Percentiles rank a stretch among this genome's conserved stretches.
Evolutionary conservation across 1,139 yeast genomes (phyloP).

Genomic region (Suhomyces coccinellae): DNA sequence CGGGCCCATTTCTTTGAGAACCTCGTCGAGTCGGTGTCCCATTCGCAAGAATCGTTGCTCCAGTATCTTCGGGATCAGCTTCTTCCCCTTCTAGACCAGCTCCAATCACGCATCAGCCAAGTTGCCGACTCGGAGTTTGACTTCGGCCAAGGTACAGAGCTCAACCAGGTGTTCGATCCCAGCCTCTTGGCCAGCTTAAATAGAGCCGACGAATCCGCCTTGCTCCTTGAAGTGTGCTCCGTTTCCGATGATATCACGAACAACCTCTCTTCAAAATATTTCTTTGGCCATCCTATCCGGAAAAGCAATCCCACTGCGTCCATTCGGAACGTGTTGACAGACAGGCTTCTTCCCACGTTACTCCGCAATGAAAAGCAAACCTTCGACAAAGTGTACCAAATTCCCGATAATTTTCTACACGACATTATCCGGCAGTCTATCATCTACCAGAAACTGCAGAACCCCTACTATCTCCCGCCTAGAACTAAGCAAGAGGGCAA

Average conservation of each 20-base stretch:
- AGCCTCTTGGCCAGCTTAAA: slow-evolving; percentile 17
- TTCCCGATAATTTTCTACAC: slow-evolving; percentile 25
- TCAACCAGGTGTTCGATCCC: slow-evolving; percentile 11
- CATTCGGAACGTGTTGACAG: slow-evolving; percentile 9
- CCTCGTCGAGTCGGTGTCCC: slow-evolving; percentile 4
- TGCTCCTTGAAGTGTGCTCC: slow-evolving; percentile 18
- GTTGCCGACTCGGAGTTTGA: slow-evolving; percentile 14
- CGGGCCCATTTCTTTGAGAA: slow-evolving; percentile 26
- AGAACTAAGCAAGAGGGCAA: slow-evolving; percentile 18
- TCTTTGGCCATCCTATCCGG: slow-evolving; percentile 11
- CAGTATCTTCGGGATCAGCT: slow-evolving; percentile 28
- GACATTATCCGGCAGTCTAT: slow-evolving; percentile 32
- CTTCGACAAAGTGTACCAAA: slow-evolving; percentile 11
- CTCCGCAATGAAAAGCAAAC: slow-evolving; percentile 9
- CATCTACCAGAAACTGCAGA: slow-evolving; percentile 28
- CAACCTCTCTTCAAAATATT: slow-evolving; percentile 8
- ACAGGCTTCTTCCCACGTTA: slow-evolving; percentile 9
- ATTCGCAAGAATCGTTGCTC: slow-evolving; percentile 14
- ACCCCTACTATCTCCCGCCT: slow-evolving; percentile 40
- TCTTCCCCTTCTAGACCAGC: slow-evolving; percentile 31
- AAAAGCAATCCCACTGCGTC: neutral
- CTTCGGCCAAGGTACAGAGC: slow-evolving; percentile 11
- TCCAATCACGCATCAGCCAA: slow-evolving; percentile 11
- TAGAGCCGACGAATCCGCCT: slow-evolving; percentile 30
- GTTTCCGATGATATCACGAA: neutral